phyloP scores from a whole-genome alignment of 2,329 filamentous ascomycete species.

The Tricladium varicosporioides region DNA sequence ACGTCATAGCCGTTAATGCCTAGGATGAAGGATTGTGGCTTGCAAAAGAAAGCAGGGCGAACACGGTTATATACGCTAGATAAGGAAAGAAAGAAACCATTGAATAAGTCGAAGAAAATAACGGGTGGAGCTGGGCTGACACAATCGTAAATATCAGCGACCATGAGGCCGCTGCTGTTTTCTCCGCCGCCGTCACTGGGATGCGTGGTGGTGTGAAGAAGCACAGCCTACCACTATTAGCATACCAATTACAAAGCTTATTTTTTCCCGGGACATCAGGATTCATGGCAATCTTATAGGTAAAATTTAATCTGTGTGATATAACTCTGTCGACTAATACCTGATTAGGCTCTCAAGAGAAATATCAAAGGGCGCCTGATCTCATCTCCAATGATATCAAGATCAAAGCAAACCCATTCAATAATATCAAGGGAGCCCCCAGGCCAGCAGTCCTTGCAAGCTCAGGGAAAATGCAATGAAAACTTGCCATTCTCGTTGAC shows the following conservation, averaged over 20 bases:
- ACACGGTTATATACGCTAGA: conserved; percentile 51
- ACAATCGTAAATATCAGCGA: conserved; percentile 55
- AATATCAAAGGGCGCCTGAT: conserved; percentile 47
- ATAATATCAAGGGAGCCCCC: conserved; percentile 50
- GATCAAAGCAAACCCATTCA: conserved; percentile 49
- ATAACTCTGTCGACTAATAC: neutral
- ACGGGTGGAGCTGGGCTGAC: conserved; percentile 51
- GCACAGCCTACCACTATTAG: conserved; percentile 46
- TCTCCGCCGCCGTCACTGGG: conserved; percentile 53
- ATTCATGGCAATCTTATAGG: conserved; percentile 44
- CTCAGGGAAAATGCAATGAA: conserved; percentile 52
- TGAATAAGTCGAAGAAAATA: conserved; percentile 43
- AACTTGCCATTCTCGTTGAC: conserved; percentile 53
- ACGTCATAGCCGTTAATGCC: conserved; percentile 52
- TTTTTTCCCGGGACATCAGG: conserved; percentile 54
- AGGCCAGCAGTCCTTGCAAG: conserved; percentile 49
- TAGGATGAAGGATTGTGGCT: conserved; percentile 51
- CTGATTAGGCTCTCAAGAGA: conserved; percentile 36
- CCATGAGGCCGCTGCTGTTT: conserved; percentile 46
- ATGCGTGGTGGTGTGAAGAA: conserved; percentile 57
- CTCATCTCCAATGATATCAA: conserved; percentile 45
- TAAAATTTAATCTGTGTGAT: neutral
- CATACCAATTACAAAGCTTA: conserved; percentile 44
- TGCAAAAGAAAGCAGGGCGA: conserved; percentile 45
- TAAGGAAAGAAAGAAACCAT: conserved; percentile 47